These are phyloP conservation scores for Argentina anserina DNA, from an alignment of 306 rosid species.

Conservation along the genomic window DNA sequence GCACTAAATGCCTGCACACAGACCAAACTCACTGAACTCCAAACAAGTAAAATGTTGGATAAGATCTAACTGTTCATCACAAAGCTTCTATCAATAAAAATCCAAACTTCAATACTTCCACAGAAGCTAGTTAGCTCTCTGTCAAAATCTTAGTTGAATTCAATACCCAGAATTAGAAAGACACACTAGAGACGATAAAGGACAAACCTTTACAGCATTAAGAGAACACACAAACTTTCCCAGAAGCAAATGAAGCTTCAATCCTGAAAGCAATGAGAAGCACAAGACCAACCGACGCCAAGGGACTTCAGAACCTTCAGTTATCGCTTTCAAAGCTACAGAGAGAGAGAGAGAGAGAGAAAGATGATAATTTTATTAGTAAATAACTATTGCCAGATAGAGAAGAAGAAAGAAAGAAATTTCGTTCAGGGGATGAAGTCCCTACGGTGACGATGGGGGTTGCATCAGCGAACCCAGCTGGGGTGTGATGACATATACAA, in stretches of 20 bases:
- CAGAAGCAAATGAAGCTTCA: neutral
- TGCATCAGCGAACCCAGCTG: constrained; percentile 55
- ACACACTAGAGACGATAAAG: neutral
- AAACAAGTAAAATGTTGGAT: neutral
- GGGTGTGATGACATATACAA: constrained; percentile 36
- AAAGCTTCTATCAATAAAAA: neutral
- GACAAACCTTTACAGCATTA: neutral
- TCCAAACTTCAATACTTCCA: neutral
- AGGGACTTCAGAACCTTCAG: constrained; percentile 32
- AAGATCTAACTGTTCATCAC: neutral
- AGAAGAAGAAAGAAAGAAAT: constrained; percentile 8
- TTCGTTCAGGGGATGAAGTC: constrained; percentile 51
- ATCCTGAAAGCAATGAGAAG: neutral
- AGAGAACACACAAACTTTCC: neutral
- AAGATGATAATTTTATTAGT: neutral
- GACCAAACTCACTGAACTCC: neutral
- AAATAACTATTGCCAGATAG: neutral
- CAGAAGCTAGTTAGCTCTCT: neutral
- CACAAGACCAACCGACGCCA: constrained; percentile 3
- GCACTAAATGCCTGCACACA: neutral
- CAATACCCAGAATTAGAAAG: neutral
- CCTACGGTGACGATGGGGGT: constrained; percentile 46
- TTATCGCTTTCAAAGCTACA: constrained; percentile 36
- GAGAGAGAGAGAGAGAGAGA: constrained; percentile 12
- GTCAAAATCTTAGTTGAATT: constrained; percentile 5